A percentile compares a stretch with the other conserved stretches of the same genome.
Evolutionary conservation across 768 basidiomycete species (phyloP).

Genomic region (Lentinula sp.): DNA sequence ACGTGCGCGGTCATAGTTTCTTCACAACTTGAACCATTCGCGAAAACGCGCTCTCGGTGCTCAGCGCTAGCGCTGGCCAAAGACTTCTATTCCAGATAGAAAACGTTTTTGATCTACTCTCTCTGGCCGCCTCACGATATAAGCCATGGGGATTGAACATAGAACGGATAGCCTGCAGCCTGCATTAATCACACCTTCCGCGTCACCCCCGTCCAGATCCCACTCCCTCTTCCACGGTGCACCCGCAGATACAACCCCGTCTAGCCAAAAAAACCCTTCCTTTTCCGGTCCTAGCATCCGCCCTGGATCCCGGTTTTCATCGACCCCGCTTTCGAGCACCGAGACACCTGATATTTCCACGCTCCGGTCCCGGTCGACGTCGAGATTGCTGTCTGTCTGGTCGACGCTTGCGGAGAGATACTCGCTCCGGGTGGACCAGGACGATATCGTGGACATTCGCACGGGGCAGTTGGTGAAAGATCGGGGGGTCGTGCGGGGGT

Average conservation of each 20-base stretch:
- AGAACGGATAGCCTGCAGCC: not conserved
- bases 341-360: not conserved
- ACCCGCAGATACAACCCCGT: not conserved
- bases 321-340: not conserved
- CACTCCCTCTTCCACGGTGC: not conserved
- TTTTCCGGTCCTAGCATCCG: not conserved
- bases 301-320: not conserved
- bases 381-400: constrained; percentile 34
- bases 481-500: constrained; percentile 54
- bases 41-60: no score
- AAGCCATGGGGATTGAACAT: not conserved
- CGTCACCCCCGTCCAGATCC: not conserved
- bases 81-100: no score
- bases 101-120: no score
- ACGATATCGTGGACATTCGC: constrained; percentile 71
- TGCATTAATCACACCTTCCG: not conserved
- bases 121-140: no score
- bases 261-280: not conserved
- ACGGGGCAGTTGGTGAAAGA: constrained; percentile 61
- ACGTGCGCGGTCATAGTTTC: no score
- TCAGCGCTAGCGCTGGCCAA: no score
- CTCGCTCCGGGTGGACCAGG: constrained; percentile 61
- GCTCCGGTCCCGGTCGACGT: not conserved
- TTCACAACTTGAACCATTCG: no score
- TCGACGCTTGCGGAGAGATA: constrained; percentile 64